Evolutionary conservation across 2,329 filamentous ascomycete genomes (phyloP).

Genomic region (Aureobasidium leucospermi): DNA sequence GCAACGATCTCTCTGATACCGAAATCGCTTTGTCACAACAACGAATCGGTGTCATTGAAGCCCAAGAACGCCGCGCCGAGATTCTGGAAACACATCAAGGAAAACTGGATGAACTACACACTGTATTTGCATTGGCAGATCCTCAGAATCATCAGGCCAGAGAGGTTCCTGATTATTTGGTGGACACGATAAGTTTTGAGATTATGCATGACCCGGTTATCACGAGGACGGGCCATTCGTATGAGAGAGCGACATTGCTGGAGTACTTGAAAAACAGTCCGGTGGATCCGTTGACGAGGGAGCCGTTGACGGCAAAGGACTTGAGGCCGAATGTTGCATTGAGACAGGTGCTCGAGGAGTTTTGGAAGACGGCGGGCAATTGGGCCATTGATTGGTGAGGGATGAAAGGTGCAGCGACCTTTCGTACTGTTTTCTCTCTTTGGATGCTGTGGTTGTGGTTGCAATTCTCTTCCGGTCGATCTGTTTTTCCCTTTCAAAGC

Average conservation of each 20-base stretch:
- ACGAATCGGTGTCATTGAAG: conserved; percentile 38
- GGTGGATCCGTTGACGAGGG: conserved; percentile 77
- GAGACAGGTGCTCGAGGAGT: conserved; percentile 76
- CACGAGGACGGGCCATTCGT: conserved; percentile 81
- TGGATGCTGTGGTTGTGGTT: too few relatives aligned
- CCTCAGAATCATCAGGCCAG: conserved; percentile 38
- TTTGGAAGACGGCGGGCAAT: conserved; percentile 68
- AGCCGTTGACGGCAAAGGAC: conserved; percentile 60
- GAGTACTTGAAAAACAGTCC: conserved; percentile 72
- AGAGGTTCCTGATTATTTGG: conserved; percentile 65
- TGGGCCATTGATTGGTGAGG: conserved; percentile 88
- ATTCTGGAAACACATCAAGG: conserved; percentile 33
- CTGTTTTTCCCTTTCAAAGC: too few relatives aligned
- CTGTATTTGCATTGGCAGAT: conserved; percentile 41
- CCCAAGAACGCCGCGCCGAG: conserved; percentile 41
- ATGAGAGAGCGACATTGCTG: conserved; percentile 77
- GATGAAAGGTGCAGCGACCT: neutral
- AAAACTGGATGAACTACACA: conserved; percentile 38
- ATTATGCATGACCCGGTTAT: conserved; percentile 57
- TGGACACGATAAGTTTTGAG: conserved; percentile 69
- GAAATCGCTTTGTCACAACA: conserved; percentile 24
- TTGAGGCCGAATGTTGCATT: conserved; percentile 75
- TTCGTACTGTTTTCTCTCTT: neutral
- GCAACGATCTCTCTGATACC: conserved; percentile 33
- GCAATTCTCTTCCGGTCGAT: too few relatives aligned